A percentile compares a stretch with the other conserved stretches of the same genome.
phyloP scores from a whole-genome alignment of 805 yeast species.

The Ogataea pini region DNA sequence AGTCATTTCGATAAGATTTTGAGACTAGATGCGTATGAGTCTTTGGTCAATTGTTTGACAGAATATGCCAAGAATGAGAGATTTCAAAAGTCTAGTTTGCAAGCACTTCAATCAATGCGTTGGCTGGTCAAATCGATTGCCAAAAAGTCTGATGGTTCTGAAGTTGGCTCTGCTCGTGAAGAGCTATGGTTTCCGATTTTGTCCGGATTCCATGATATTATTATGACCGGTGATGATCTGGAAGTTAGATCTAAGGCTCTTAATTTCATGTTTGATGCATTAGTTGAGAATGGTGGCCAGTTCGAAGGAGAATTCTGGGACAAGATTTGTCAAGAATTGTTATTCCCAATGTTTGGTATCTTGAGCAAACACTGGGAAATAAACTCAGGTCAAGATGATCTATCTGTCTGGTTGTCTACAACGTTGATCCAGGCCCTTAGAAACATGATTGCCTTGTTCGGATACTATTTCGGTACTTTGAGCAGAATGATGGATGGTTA shows the following conservation, averaged over 20 bases:
- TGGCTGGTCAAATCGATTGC: slow-evolving; percentile 62
- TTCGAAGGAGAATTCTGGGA: slow-evolving; percentile 84
- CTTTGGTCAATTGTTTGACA: slow-evolving; percentile 73
- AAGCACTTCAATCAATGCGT: slow-evolving; percentile 74
- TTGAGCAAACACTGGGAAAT: slow-evolving; percentile 75
- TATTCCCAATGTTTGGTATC: slow-evolving; percentile 89
- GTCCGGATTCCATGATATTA: slow-evolving; percentile 80
- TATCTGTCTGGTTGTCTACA: slow-evolving; percentile 95
- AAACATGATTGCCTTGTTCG: slow-evolving; percentile 79
- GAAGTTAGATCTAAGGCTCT: slow-evolving; percentile 92
- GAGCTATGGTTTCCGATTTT: slow-evolving; percentile 87
- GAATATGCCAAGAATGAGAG: slow-evolving; percentile 81
- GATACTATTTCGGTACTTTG: slow-evolving; percentile 77
- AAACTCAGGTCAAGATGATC: slow-evolving; percentile 72
- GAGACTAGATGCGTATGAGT: slow-evolving; percentile 65
- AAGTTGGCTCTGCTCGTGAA: slow-evolving; percentile 41
- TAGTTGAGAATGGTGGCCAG: slow-evolving; percentile 75
- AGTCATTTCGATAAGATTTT: slow-evolving; percentile 64
- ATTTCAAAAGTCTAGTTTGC: slow-evolving; percentile 78
- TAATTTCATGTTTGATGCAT: slow-evolving; percentile 75
- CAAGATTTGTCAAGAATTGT: slow-evolving; percentile 66
- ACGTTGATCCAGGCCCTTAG: slow-evolving; percentile 94
- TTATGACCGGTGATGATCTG: slow-evolving; percentile 90
- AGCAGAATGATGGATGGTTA: slow-evolving; percentile 76
- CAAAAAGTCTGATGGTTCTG: slow-evolving; percentile 33